These are phyloP conservation scores for Scleromitrula shiraiana DNA, from an alignment of 2,329 filamentous ascomycete genomes.

Conservation along the genomic window DNA sequence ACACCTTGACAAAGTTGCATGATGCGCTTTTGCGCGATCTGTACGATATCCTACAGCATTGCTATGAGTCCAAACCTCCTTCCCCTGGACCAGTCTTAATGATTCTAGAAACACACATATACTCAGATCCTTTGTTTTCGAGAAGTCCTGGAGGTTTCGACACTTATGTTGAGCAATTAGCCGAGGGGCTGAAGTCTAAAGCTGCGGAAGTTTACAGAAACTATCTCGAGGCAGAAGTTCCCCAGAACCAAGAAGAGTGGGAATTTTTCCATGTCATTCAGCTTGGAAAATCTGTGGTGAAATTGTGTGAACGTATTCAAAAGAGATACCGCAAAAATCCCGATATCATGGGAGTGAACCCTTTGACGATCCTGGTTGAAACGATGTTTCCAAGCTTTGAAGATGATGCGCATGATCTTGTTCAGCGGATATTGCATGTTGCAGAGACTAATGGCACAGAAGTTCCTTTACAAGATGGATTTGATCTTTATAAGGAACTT, in stretches of 20 bases:
- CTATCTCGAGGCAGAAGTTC: constrained; percentile 72
- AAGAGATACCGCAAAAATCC: constrained; percentile 87
- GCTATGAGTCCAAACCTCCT: constrained; percentile 82
- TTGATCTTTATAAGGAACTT: constrained; percentile 85
- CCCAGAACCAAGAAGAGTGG: constrained; percentile 74
- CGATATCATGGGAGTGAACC: constrained; percentile 69
- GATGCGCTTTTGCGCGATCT: constrained; percentile 80
- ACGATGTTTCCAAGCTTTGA: constrained; percentile 87
- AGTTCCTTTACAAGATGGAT: constrained; percentile 83
- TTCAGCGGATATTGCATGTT: constrained; percentile 69
- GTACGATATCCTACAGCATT: constrained; percentile 78
- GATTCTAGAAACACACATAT: constrained; percentile 74
- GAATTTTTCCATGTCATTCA: constrained; percentile 86
- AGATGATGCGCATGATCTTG: constrained; percentile 77
- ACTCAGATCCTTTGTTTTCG: constrained; percentile 67
- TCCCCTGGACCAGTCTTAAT: constrained; percentile 70
- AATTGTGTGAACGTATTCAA: constrained; percentile 78
- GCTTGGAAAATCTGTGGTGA: constrained; percentile 77
- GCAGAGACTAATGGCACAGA: constrained; percentile 63
- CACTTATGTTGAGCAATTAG: constrained; percentile 63
- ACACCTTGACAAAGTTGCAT: constrained; percentile 65
- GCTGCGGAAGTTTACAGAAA: constrained; percentile 73
- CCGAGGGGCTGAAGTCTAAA: constrained; percentile 63
- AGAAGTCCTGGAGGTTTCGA: constrained; percentile 61
- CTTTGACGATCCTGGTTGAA: constrained; percentile 63